Percentiles rank a stretch among this genome's conserved stretches.
Evolutionary conservation across 768 basidiomycete genomes (phyloP).

Genomic region (Suillus clintonianus): DNA sequence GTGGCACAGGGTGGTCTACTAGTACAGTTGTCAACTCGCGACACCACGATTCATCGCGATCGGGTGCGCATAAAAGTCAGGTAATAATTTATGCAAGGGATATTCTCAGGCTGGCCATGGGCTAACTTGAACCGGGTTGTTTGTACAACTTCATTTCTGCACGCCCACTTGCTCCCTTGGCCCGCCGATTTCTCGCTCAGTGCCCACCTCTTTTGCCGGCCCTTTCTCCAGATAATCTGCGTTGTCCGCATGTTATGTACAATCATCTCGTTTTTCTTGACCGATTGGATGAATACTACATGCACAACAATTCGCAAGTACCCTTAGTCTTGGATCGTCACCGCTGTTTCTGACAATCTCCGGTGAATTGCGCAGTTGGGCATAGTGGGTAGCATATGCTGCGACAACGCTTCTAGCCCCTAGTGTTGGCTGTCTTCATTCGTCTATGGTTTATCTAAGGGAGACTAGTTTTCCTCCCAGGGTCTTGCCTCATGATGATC

Average conservation of each 20-base stretch:
- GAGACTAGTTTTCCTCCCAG: not conserved
- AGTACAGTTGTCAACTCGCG: no score
- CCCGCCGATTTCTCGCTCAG: not conserved
- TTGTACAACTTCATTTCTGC: not conserved
- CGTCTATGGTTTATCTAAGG: not conserved
- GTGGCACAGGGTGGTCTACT: not conserved
- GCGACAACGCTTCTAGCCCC: not conserved
- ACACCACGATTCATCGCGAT: no score
- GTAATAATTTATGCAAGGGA: not conserved
- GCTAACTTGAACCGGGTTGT: not conserved
- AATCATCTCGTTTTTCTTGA: not conserved
- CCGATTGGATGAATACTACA: not conserved
- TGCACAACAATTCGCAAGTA: not conserved
- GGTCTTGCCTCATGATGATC: not conserved
- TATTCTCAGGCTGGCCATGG: not conserved
- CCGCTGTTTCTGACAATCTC: not conserved
- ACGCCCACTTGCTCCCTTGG: not conserved
- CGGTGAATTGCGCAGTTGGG: not conserved
- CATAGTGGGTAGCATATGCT: not conserved
- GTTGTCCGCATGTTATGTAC: not conserved
- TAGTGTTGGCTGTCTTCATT: not conserved
- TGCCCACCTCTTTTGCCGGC: not conserved
- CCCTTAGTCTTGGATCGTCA: not conserved
- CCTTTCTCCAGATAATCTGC: not conserved
- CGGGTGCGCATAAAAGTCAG: no score